Evolutionary conservation across 2,329 filamentous ascomycete genomes (phyloP), one percentile per base, ranked within the genome.

Genomic region (Phyllosticta ampelicida): DNA sequence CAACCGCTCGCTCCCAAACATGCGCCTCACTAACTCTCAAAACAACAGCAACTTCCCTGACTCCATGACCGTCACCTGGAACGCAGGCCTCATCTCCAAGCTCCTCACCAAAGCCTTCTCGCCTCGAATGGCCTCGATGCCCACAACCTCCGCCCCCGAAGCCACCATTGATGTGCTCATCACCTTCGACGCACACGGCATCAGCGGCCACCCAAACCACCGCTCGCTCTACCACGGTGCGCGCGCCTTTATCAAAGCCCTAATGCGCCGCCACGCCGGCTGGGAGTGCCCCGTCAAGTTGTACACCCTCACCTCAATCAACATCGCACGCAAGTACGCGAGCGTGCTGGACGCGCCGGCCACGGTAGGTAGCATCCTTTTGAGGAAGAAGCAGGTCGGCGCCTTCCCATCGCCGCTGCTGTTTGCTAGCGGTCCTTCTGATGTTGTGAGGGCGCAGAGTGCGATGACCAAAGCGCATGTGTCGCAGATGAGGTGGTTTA

Each of bases 401-500:
- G 73, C 70, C 2, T 79, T 69, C 53, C 79, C 80, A 1, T 73
- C 74, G 30, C 75, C 80, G 1, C 71, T 96, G 55, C 69, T 96
- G 36, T 90, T 86, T 67, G 77, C 92, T 61, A 95, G 81, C 72
- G 80, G 81, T 9, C 77, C 90, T 16, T 69, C 73, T 4, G 78
- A 80, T 58, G 83, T 86, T 62, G 78, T 85, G 62, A 81, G 79
- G 28, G 92, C 89, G 8, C 86, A 91, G 75, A 80, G 77, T 57
- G 91, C 94, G 29, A 99, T 99, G 94, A 90, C 88, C 1, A 79
- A 81, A 57, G 92, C 89, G 26, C 94, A 99, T 76, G 79, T 84
- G 74, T 96, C 90, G 72, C 94, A 99, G 79, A 99, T 99, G 94
- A 83, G 89, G 44, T 99, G 94, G 94, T 99, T 97, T 70, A 83